These are phyloP conservation scores for Paramicrosporidium saccamoebae DNA, from an alignment of 371 early-diverging fungal species.

Conservation along the genomic window DNA sequence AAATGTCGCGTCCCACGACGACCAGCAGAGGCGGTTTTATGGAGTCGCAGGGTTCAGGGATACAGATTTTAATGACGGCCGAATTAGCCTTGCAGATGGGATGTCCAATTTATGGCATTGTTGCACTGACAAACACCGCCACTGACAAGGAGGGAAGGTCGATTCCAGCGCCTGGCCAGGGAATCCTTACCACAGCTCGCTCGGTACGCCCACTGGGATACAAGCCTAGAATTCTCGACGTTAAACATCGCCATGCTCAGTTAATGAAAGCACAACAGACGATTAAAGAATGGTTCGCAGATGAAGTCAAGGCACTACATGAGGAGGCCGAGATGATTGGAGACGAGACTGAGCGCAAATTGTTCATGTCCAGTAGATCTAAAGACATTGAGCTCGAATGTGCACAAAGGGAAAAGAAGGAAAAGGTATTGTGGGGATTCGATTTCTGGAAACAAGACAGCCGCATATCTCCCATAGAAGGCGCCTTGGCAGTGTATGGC, in stretches of 20 bases:
- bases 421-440: slow-evolving; percentile 49
- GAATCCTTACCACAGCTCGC: slow-evolving; percentile 73
- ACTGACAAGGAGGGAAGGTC: slow-evolving; percentile 87
- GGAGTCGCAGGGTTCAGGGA: slow-evolving; percentile 77
- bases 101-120: slow-evolving; percentile 68
- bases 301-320: slow-evolving; percentile 28
- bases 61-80: slow-evolving; percentile 65
- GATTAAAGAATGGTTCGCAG: slow-evolving; percentile 51
- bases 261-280: slow-evolving; percentile 34
- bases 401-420: slow-evolving; percentile 44
- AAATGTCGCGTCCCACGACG: slow-evolving; percentile 72
- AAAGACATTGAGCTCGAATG: slow-evolving; percentile 53
- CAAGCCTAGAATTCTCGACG: too few relatives aligned
- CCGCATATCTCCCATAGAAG: slow-evolving; percentile 58
- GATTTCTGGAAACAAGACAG: slow-evolving; percentile 53
- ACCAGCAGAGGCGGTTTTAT: slow-evolving; percentile 77
- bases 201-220: slow-evolving; percentile 45
- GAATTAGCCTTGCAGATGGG: slow-evolving; percentile 70
- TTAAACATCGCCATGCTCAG: slow-evolving; percentile 65
- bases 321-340: slow-evolving; percentile 37
- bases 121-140: slow-evolving; percentile 69
- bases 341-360: slow-evolving; percentile 11
- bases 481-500: slow-evolving; percentile 60
- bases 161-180: slow-evolving; percentile 80
- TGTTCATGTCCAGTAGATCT: slow-evolving; percentile 37